phyloP scores from a whole-genome alignment of 495 filamentous ascomycete species.

The Penicillium turbatum region DNA sequence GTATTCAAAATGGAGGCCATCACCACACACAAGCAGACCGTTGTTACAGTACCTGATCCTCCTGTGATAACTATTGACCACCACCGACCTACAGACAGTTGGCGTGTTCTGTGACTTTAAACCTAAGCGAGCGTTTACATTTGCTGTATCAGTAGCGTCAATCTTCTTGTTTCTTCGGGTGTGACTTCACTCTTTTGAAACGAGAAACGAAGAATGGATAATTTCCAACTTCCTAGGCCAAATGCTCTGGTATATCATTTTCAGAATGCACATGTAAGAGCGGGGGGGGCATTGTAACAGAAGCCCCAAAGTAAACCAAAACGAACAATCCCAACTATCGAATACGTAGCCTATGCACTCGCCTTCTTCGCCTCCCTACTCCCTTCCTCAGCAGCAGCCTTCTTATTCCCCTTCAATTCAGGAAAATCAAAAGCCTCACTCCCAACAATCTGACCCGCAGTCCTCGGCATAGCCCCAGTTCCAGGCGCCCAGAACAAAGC shows the following conservation, averaged over 20 bases:
- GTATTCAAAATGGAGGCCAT: conserved; percentile 66
- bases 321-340: neutral
- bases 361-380: conserved; percentile 7
- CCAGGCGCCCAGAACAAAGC: conserved; percentile 68
- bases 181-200: neutral
- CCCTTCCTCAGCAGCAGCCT: conserved; percentile 15
- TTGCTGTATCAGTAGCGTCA: neutral
- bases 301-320: neutral
- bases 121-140: neutral
- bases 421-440: conserved; percentile 73
- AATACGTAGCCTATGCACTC: neutral
- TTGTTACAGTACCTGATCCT: conserved; percentile 45
- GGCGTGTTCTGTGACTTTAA: neutral
- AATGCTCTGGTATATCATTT: neutral
- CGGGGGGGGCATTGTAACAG: neutral
- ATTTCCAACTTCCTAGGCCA: neutral
- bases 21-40: conserved; percentile 9
- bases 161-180: neutral
- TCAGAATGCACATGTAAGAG: neutral
- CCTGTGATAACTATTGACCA: neutral
- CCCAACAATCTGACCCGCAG: conserved; percentile 56
- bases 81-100: too few relatives aligned
- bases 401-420: conserved; percentile 53
- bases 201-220: neutral
- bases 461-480: conserved; percentile 53